These are phyloP conservation scores for Diplocarpon mali DNA, from an alignment of 2,329 filamentous ascomycete species.

Conservation along the genomic window DNA sequence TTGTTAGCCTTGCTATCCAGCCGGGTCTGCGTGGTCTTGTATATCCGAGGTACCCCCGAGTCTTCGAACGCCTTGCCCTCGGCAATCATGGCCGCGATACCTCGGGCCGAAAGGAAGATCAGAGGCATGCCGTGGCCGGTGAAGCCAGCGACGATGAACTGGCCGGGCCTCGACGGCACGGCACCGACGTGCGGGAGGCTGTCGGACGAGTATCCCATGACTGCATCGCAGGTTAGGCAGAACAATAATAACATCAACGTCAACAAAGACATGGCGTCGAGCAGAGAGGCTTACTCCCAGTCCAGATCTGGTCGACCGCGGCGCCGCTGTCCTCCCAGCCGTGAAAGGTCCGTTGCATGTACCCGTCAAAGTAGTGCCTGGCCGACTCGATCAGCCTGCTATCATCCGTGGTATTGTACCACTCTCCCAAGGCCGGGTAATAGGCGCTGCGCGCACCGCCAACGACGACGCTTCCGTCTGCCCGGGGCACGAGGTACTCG, in stretches of 20 bases:
- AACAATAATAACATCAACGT: not conserved
- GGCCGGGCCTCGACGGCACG: slow-evolving; percentile 30
- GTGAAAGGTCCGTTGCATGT: slow-evolving; percentile 36
- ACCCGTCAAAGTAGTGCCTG: slow-evolving; percentile 34
- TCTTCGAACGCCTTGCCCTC: slow-evolving; percentile 24
- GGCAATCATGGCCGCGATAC: slow-evolving; percentile 31
- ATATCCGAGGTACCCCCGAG: slow-evolving; percentile 27
- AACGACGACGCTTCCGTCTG: too few species aligned
- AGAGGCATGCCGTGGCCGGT: slow-evolving; percentile 40
- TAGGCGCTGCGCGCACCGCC: too few species aligned
- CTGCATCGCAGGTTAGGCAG: too few species aligned
- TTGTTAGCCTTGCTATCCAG: slow-evolving; percentile 1
- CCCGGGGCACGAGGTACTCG: too few species aligned
- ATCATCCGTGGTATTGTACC: slow-evolving; percentile 37
- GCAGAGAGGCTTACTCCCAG: slow-evolving; percentile 1
- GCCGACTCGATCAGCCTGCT: slow-evolving; percentile 32
- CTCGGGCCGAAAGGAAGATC: slow-evolving; percentile 31
- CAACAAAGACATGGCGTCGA: too few species aligned
- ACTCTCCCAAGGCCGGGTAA: slow-evolving; percentile 35
- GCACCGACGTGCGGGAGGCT: slow-evolving; percentile 32
- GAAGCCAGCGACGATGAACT: slow-evolving; percentile 37
- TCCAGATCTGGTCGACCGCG: slow-evolving; percentile 22
- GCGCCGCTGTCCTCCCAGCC: slow-evolving; percentile 37
- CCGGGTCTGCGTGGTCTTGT: slow-evolving; percentile 18
- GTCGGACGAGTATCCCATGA: slow-evolving; percentile 33